Percentiles rank a stretch among this genome's conserved stretches.
phyloP scores from a whole-genome alignment of 371 early-diverging fungal genomes.

The Catenaria anguillulae region DNA sequence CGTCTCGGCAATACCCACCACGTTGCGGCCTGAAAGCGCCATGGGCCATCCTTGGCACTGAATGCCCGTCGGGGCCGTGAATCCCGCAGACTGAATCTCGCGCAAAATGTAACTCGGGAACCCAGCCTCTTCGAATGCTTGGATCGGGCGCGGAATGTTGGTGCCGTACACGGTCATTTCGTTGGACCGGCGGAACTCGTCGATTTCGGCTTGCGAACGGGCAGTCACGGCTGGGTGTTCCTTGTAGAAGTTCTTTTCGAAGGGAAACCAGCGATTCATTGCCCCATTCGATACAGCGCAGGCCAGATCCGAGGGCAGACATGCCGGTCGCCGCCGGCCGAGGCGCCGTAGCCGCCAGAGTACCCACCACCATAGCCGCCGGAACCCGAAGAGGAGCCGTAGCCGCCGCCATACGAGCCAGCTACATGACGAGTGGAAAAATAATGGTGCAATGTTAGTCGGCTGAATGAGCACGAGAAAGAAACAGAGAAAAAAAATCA shows the following conservation, averaged over 20 bases:
- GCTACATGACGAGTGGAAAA: too few species aligned
- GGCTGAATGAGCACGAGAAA: too few species aligned
- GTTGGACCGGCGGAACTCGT: constrained; percentile 28
- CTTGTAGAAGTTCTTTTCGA: constrained; percentile 83
- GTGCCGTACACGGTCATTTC: constrained; percentile 39
- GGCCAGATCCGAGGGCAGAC: constrained; percentile 38
- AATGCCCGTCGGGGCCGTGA: constrained; percentile 86
- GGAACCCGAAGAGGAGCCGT: constrained; percentile 8
- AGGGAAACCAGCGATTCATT: constrained; percentile 44
- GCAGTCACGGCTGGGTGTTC: constrained; percentile 25
- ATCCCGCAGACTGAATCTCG: constrained; percentile 71
- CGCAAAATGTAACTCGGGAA: constrained; percentile 51
- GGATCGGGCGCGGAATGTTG: constrained; percentile 41
- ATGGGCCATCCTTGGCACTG: constrained; percentile 99
- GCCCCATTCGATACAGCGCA: constrained; percentile 56
- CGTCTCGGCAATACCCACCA: constrained; percentile 97
- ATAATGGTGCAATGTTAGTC: too few species aligned
- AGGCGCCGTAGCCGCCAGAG: constrained; percentile 21
- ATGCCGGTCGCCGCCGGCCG: constrained; percentile 30
- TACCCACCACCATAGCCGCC: constrained; percentile 19
- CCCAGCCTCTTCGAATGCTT: constrained; percentile 33
- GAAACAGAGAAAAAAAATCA: too few species aligned
- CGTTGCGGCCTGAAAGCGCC: constrained; percentile 94
- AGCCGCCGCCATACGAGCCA: neutral
- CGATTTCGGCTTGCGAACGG: constrained; percentile 28